Base-by-base conservation (phyloP, 1,139 yeast genomes). In the Taphrina betulina region DNA sequence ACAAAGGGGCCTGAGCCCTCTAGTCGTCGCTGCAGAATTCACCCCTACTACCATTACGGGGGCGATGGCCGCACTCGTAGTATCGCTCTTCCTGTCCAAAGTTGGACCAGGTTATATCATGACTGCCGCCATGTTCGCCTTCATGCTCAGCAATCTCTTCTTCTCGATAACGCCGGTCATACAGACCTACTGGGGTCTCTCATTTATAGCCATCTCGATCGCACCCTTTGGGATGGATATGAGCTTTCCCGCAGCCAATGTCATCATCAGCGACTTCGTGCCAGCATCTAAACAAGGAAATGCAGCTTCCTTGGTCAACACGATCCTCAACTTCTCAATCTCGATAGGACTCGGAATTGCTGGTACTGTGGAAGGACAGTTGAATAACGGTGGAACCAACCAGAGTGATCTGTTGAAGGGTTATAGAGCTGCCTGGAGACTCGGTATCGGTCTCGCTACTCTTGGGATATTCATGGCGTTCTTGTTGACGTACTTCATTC, bases 311-410 rank as follows among this genome's bases (percentile, higher is more conserved):
- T 70, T 82, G 57, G 80, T 82, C 1, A 75, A 80, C 3, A 80
- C 86, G 0, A 74, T 77, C 53, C 81, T 81, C 33, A 81, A 82
- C 65, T 82, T 82, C 64, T 77, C 85, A 12, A 79, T 82, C 43
- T 76, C 85, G 0, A 68, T 82, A 26, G 85, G 85, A 1, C 73
- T 82, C 43, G 86, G 86, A 0, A 68, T 82, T 46, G 83, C 86
- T 2, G 84, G 84, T 1, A 77, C 83, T 0, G 82, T 79, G n/a
- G 79, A 78, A 62, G 66, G 66, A 44, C 48, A 43, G 12, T 68
- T 73, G 2, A 72, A 43, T 33, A 24, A 33, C 19, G 48, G 48
- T 3, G 48, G 48, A 4, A 29, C 36, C 17, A 43, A 19, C 28
- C 29, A 19, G 3, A 1, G 28, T 12, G 48, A 43, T 16, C 28